Conservation (phyloP, 2,329 filamentous ascomycete genomes). For the Beauveria sp. region DNA sequence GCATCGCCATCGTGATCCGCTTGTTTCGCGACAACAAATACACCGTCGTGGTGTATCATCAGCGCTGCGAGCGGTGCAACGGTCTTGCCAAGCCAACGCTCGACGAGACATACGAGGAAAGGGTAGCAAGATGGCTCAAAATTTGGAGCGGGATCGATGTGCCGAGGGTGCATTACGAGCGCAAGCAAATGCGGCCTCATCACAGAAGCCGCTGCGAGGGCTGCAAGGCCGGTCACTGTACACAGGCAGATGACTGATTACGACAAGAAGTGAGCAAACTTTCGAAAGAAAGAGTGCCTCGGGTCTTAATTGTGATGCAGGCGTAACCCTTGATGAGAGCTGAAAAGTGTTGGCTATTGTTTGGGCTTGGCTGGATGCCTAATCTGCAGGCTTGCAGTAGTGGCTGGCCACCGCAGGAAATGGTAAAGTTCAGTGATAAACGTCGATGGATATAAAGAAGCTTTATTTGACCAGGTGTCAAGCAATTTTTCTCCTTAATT, state of each 20-base stretch:
- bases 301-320: background rate
- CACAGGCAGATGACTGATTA: background rate
- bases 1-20: slow-evolving; percentile 27
- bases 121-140: slow-evolving; percentile 28
- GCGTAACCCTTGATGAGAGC: background rate
- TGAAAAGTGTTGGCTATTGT: background rate
- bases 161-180: background rate
- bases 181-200: slow-evolving; percentile 18
- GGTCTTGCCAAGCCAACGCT: slow-evolving; percentile 20
- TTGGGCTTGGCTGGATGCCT: background rate
- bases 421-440: too few species aligned
- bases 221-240: slow-evolving; percentile 26
- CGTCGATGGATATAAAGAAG: background rate
- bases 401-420: background rate
- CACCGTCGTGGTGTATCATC: slow-evolving; percentile 30
- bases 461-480: background rate
- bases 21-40: slow-evolving; percentile 23
- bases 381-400: background rate
- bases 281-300: background rate
- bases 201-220: slow-evolving; percentile 25
- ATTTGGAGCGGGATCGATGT: slow-evolving; percentile 17
- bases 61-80: slow-evolving; percentile 27
- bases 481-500: background rate
- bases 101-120: slow-evolving; percentile 24
- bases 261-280: background rate